Conservation (phyloP, 1,139 yeast species). For the Yamadazyma sp. region DNA sequence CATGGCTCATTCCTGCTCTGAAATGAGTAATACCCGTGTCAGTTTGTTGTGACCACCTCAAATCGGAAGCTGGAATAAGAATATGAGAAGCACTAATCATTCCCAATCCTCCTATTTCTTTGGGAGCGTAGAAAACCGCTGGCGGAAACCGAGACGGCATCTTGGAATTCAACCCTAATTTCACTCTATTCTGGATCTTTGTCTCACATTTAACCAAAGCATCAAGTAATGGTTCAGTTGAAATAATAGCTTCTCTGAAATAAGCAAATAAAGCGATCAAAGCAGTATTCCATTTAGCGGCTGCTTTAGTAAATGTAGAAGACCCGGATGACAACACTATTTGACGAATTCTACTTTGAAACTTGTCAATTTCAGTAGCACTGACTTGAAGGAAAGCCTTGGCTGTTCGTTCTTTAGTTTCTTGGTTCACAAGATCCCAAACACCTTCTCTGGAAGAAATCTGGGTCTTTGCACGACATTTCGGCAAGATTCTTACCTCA, state of each 20-base stretch:
- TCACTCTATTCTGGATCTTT: slow-evolving; percentile 89
- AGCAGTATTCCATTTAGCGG: slow-evolving; percentile 96
- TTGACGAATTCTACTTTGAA: slow-evolving; percentile 83
- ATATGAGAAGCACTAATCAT: slow-evolving; percentile 98
- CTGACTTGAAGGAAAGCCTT: slow-evolving; percentile 85
- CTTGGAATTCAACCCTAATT: slow-evolving; percentile 92
- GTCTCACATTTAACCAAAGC: slow-evolving; percentile 89
- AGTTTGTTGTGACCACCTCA: slow-evolving; percentile 89
- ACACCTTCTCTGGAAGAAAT: slow-evolving; percentile 68
- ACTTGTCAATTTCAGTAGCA: slow-evolving; percentile 73
- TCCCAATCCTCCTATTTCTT: slow-evolving; percentile 95
- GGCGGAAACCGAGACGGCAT: slow-evolving; percentile 99
- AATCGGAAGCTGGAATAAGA: slow-evolving; percentile 88
- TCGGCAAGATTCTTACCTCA: slow-evolving; percentile 87
- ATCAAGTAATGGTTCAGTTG: slow-evolving; percentile 79
- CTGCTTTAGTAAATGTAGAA: slow-evolving; percentile 91
- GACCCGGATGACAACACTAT: slow-evolving; percentile 95
- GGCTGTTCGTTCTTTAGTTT: slow-evolving; percentile 83
- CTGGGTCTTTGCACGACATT: slow-evolving; percentile 51
- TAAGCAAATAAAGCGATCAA: slow-evolving; percentile 83
- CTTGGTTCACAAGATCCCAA: slow-evolving; percentile 80
- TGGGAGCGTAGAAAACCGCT: slow-evolving; percentile 96
- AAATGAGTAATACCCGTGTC: slow-evolving; percentile 94
- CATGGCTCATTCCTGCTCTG: slow-evolving; percentile 88
- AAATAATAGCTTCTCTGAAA: slow-evolving; percentile 87